These are phyloP conservation scores for Venturia oleaginea DNA, from an alignment of 2,329 filamentous ascomycete species.

Conservation along the genomic window DNA sequence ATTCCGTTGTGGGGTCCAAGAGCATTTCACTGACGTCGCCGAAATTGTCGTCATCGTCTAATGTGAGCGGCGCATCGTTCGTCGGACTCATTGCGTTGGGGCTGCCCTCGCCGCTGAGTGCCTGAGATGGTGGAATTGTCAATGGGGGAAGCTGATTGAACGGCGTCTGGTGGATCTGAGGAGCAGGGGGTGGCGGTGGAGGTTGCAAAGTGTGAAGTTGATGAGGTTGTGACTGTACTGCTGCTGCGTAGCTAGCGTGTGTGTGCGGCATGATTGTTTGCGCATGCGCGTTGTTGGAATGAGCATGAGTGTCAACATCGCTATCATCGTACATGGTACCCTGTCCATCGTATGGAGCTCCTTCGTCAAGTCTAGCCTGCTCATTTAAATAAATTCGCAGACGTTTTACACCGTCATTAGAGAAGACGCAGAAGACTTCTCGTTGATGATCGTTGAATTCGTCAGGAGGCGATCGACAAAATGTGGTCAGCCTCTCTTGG, in stretches of 20 bases:
- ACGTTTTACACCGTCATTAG: constrained; percentile 68
- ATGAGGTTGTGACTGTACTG: neutral
- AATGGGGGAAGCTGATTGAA: constrained; percentile 11
- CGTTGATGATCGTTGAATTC: constrained; percentile 96
- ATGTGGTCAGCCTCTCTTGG: constrained; percentile 70
- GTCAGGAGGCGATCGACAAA: constrained; percentile 70
- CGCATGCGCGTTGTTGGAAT: neutral
- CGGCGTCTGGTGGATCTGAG: constrained; percentile 2
- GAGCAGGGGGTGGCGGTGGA: constrained; percentile 10
- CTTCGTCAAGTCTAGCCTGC: constrained; percentile 13
- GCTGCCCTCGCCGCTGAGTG: neutral
- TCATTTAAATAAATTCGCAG: constrained; percentile 63
- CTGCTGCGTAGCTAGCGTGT: constrained; percentile 2
- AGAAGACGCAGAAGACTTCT: constrained; percentile 96
- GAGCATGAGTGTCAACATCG: neutral
- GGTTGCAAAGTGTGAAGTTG: constrained; percentile 2
- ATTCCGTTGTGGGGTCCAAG: neutral
- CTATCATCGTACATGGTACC: constrained; percentile 22
- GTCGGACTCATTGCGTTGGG: constrained; percentile 13
- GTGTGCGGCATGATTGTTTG: neutral
- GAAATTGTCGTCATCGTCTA: constrained; percentile 14
- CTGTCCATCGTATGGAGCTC: constrained; percentile 5
- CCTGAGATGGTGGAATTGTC: constrained; percentile 5
- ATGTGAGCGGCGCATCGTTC: constrained; percentile 12
- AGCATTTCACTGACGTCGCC: constrained; percentile 5